Conservation (phyloP, 2,329 filamentous ascomycete genomes). For the Fusarium falciforme region DNA sequence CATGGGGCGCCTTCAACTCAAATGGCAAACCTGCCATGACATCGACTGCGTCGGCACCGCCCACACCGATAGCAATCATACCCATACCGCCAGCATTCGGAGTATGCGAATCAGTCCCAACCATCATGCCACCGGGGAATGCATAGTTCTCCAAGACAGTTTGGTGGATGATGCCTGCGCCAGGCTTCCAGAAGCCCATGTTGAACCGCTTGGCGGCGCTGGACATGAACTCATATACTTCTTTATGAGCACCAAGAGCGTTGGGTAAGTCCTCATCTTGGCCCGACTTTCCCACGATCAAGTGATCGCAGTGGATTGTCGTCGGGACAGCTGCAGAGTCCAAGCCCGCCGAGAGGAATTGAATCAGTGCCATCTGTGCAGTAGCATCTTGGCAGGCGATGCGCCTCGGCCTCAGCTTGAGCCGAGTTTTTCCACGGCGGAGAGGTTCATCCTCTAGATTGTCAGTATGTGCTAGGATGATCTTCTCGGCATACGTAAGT, state of each 20-base stretch:
- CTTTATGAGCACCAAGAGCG: background rate
- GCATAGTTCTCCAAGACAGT: slow-evolving; percentile 99
- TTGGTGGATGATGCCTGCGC: slow-evolving; percentile 99
- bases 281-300: background rate
- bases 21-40: slow-evolving; percentile 97
- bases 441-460: background rate
- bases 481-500: background rate
- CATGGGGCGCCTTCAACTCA: slow-evolving; percentile 97
- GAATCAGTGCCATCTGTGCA: background rate
- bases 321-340: background rate
- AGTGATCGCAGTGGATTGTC: background rate
- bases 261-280: background rate
- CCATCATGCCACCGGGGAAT: slow-evolving; percentile 97
- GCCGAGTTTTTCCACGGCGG: background rate
- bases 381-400: slow-evolving; percentile 3
- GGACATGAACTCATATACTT: background rate
- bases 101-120: slow-evolving; percentile 97
- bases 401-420: background rate
- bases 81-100: slow-evolving; percentile 97
- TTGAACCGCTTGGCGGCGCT: background rate
- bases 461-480: background rate
- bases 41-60: slow-evolving; percentile 92
- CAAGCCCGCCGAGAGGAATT: background rate
- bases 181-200: slow-evolving; percentile 94
- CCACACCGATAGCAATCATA: slow-evolving; percentile 70